Conservation (phyloP, 1,139 yeast species). For the Scheffersomyces lignicola region DNA sequence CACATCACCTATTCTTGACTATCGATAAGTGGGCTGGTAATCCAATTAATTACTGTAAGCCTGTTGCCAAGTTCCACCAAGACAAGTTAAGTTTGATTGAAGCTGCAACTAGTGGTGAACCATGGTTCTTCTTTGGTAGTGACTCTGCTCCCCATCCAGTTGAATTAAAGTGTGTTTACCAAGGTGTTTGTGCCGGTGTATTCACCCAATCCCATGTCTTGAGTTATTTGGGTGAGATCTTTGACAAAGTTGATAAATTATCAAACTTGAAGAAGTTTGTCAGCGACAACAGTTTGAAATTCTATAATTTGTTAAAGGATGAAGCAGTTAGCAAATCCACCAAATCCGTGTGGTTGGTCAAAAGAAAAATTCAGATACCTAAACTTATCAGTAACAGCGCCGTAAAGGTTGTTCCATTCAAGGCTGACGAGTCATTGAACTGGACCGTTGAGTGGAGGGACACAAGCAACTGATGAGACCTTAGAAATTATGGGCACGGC, state of each 20-base stretch:
- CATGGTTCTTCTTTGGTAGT: constrained; percentile 93
- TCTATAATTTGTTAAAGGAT: constrained; percentile 60
- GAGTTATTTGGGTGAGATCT: constrained; percentile 82
- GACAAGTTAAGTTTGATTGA: constrained; percentile 77
- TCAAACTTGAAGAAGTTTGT: constrained; percentile 74
- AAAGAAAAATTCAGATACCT: constrained; percentile 56
- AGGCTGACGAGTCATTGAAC: constrained; percentile 70
- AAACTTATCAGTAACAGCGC: constrained; percentile 49
- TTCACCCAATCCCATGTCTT: constrained; percentile 85
- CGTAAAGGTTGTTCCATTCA: constrained; percentile 80
- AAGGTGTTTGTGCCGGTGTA: constrained; percentile 96
- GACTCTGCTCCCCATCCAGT: constrained; percentile 97
- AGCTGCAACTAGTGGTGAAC: constrained; percentile 91
- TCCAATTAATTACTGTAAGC: constrained; percentile 93
- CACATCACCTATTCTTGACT: constrained; percentile 87
- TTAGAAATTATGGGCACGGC: too few species aligned
- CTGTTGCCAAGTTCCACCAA: constrained; percentile 90
- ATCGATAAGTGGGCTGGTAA: constrained; percentile 97
- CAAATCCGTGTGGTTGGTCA: constrained; percentile 38
- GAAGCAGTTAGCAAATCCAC: constrained; percentile 14
- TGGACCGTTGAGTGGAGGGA: constrained; percentile 81
- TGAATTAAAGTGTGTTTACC: constrained; percentile 69
- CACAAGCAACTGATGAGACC: too few species aligned
- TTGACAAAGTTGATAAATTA: constrained; percentile 64
- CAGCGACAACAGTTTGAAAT: constrained; percentile 66